Evolutionary conservation across 306 rosid genomes (phyloP), one percentile per base, ranked within the genome.

Genomic region (Clitoria ternatea): DNA sequence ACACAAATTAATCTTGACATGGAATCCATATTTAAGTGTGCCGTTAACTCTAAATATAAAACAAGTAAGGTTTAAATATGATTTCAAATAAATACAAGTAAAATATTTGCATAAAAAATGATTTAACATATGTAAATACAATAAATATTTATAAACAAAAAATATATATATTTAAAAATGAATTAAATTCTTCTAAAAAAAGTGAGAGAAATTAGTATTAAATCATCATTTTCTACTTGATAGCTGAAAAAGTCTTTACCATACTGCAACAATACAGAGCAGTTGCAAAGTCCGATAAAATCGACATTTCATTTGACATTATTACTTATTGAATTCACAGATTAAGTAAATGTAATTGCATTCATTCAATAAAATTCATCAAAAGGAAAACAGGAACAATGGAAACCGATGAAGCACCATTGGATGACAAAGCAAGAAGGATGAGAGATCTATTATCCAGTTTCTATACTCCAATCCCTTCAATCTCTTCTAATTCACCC

Each of bases 361-460:
- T 18, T 33, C 6, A 23, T 42, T 30, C 10, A 20, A 8, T 39
- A 0, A 69, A n/a, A n/a, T n/a, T n/a, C n/a, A n/a, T n/a, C n/a
- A n/a, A n/a, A n/a, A n/a, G n/a, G 33, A 17, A 64, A 72, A 2
- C 3, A 54, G 49, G 56, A 78, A 72, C 7, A 74, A 88, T 87
- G 96, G 92, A 69, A 48, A 39, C 40, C 1, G 83, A 80, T 6
- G 85, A 79, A 18, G 81, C 65, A 19, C 84, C 85, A 9, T 61
- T 90, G 61, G 96, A 94, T 66, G 92, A 89, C 47, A 94, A 94
- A 83, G 89, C 98, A 12, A 89, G 77, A 85, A 83, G 95, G 76
- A 94, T 79, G 95, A 87, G 98, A 71, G 97, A 94, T 84, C 88
- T 94, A 3, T 79, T 94, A 8, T 91, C 96, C 3, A 94, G 98